Evolutionary conservation across 2,329 filamentous ascomycete genomes (phyloP).

Genomic region (Claviceps monticola): DNA sequence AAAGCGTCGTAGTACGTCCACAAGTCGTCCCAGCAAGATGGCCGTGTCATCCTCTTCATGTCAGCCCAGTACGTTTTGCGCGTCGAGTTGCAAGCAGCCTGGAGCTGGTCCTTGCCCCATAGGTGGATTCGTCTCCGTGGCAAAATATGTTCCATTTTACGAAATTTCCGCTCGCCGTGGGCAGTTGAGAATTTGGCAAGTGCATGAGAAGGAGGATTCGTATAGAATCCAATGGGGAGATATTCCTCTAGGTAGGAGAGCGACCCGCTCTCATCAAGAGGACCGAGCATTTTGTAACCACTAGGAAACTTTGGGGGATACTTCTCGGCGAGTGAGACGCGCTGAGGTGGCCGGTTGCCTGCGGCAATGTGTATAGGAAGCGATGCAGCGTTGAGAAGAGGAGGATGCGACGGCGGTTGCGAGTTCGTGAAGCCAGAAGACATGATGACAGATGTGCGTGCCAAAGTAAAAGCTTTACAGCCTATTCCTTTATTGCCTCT

Average conservation of each 20-base stretch:
- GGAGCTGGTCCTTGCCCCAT: constrained; percentile 27
- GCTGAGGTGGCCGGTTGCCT: constrained; percentile 12
- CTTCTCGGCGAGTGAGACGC: constrained; percentile 14
- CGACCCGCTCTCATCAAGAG: constrained; percentile 12
- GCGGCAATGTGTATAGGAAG: constrained; percentile 11
- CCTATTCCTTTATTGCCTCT: not conserved
- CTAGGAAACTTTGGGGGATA: constrained; percentile 24
- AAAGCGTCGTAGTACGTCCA: constrained; percentile 33
- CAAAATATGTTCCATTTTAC: constrained; percentile 15
- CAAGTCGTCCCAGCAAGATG: constrained; percentile 25
- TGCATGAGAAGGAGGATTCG: constrained; percentile 15
- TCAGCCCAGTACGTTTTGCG: constrained; percentile 21
- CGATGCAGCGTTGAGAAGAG: constrained; percentile 1
- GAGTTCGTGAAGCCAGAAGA: not conserved
- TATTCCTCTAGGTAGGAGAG: constrained; percentile 22
- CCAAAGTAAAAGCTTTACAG: not conserved
- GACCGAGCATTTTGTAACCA: constrained; percentile 20
- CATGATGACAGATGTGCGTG: not conserved
- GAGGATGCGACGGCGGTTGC: not conserved
- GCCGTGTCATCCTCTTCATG: constrained; percentile 20
- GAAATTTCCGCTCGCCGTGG: constrained; percentile 16
- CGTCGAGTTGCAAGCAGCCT: constrained; percentile 24
- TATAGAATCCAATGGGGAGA: constrained; percentile 25
- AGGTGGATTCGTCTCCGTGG: constrained; percentile 18
- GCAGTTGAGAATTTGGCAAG: constrained; percentile 27